A percentile compares a stretch with the other conserved stretches of the same genome.
These are phyloP conservation scores for Diaporthe longicolla DNA, from an alignment of 2,329 filamentous ascomycete species.

Conservation along the genomic window DNA sequence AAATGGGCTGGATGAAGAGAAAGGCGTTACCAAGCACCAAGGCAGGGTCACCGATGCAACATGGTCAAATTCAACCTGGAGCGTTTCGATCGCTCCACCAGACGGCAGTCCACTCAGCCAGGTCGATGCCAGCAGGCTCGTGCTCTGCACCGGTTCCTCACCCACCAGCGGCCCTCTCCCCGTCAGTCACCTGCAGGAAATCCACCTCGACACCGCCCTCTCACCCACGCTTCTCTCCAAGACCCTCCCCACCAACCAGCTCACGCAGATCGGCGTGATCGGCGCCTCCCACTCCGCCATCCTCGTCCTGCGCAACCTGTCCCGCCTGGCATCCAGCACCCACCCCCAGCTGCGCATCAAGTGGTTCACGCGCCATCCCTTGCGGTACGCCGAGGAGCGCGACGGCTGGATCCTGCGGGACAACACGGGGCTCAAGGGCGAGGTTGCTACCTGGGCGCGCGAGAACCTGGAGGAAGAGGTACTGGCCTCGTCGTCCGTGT, in stretches of 20 bases:
- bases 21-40: conserved; percentile 55
- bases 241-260: conserved; percentile 46
- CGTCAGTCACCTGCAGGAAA: conserved; percentile 51
- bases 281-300: conserved; percentile 76
- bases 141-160: conserved; percentile 72
- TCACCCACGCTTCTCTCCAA: conserved; percentile 64
- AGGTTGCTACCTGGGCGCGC: conserved; percentile 71
- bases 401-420: conserved; percentile 76
- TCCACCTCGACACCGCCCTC: conserved; percentile 69
- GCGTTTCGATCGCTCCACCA: conserved; percentile 37
- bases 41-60: conserved; percentile 56
- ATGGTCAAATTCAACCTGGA: conserved; percentile 46
- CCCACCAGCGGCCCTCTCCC: conserved; percentile 62
- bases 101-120: conserved; percentile 46
- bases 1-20: conserved; percentile 57
- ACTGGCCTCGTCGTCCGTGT: conserved; percentile 61
- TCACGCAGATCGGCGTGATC: conserved; percentile 67
- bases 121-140: conserved; percentile 59
- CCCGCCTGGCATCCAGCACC: conserved; percentile 63
- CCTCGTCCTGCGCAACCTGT: conserved; percentile 73
- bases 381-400: conserved; percentile 73
- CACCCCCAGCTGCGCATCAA: conserved; percentile 69
- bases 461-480: conserved; percentile 68
- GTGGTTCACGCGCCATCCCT: conserved; percentile 73
- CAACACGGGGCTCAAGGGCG: conserved; percentile 76